Conservation (phyloP, 257 asterid genomes). For the Solanum gandarillasii region DNA sequence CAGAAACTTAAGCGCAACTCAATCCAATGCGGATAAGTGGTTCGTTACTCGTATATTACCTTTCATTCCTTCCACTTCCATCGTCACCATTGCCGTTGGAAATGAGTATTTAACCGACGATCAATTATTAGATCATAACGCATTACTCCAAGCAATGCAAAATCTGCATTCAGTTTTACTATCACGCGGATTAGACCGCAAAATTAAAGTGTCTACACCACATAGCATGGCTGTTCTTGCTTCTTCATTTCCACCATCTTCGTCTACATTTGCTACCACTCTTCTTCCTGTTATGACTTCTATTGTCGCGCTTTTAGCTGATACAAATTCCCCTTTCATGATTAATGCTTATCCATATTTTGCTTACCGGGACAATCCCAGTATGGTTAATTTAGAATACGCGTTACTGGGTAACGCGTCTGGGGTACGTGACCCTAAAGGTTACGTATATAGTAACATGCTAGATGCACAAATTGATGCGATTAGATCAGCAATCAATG, state of each 20-base stretch:
- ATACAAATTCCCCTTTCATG: slow-evolving; percentile 47
- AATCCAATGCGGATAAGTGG: slow-evolving; percentile 39
- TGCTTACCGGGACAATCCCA: slow-evolving; percentile 43
- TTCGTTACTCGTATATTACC: slow-evolving; percentile 35
- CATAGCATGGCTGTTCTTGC: slow-evolving; percentile 66
- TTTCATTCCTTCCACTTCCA: slow-evolving; percentile 53
- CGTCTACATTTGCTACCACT: slow-evolving; percentile 42
- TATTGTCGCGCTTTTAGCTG: slow-evolving; percentile 38
- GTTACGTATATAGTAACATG: slow-evolving; percentile 37
- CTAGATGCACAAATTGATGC: slow-evolving; percentile 64
- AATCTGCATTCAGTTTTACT: slow-evolving; percentile 31
- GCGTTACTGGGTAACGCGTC: slow-evolving; percentile 35
- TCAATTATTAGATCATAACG: slow-evolving; percentile 26
- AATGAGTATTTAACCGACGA: slow-evolving; percentile 48
- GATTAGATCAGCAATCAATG: slow-evolving; percentile 28
- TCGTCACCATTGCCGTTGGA: slow-evolving; percentile 43
- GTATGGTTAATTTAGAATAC: slow-evolving; percentile 23
- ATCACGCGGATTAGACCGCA: slow-evolving; percentile 38
- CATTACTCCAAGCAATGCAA: slow-evolving; percentile 41
- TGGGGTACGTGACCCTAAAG: slow-evolving; percentile 38
- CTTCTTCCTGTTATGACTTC: slow-evolving; percentile 45
- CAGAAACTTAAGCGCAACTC: slow-evolving; percentile 24
- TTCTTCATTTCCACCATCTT: slow-evolving; percentile 57
- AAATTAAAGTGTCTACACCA: slow-evolving; percentile 52
- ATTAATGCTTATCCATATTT: slow-evolving; percentile 64